These are phyloP conservation scores for Candida boleticola DNA, from an alignment of 805 yeast genomes.

Conservation along the genomic window DNA sequence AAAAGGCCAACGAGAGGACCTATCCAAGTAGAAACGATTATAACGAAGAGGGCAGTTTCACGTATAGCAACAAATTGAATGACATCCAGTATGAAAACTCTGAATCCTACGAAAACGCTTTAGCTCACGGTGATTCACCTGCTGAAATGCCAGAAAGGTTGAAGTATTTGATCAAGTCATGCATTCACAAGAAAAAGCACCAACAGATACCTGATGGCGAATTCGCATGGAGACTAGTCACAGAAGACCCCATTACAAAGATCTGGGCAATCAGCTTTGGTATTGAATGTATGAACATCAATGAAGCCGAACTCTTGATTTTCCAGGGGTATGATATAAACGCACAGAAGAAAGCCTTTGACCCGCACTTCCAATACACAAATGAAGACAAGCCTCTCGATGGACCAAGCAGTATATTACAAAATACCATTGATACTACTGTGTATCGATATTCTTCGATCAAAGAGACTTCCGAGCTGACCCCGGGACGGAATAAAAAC, in stretches of 20 bases:
- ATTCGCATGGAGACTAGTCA: constrained; percentile 53
- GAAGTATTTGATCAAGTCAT: constrained; percentile 54
- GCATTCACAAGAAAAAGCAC: constrained; percentile 46
- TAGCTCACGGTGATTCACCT: constrained; percentile 22
- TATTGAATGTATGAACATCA: constrained; percentile 50
- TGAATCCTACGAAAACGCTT: constrained; percentile 20
- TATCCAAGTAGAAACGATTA: constrained; percentile 10
- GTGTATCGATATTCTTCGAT: constrained; percentile 19
- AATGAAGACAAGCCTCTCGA: constrained; percentile 17
- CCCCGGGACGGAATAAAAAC: no score
- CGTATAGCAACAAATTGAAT: constrained; percentile 12
- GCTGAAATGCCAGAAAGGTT: constrained; percentile 54
- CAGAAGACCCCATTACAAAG: constrained; percentile 57
- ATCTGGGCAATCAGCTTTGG: constrained; percentile 56
- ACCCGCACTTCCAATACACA: constrained; percentile 27
- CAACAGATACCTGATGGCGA: constrained; percentile 28
- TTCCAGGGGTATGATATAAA: constrained; percentile 37
- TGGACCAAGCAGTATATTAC: constrained; percentile 24
- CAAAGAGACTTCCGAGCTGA: constrained; percentile 2
- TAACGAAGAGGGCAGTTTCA: not conserved
- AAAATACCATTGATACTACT: constrained; percentile 34
- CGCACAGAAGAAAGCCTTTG: constrained; percentile 15
- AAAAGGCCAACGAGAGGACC: constrained; percentile 12
- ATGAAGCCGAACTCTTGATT: constrained; percentile 47
- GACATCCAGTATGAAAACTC: constrained; percentile 31